phyloP scores from a whole-genome alignment of 768 basidiomycete species.

The Rhizopogon sp. region DNA sequence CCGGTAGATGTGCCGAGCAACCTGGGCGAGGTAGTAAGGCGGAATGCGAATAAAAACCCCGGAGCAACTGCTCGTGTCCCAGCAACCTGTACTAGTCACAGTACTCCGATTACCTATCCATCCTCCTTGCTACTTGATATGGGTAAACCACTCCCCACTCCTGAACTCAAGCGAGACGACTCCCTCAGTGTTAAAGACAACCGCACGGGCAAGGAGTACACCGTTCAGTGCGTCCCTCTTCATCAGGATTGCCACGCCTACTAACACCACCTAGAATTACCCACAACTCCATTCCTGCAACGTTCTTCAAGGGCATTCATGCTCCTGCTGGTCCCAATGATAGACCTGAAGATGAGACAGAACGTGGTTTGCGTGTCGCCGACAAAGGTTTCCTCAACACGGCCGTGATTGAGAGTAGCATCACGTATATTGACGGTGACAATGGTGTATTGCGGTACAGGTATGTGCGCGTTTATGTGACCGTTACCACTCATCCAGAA shows the following conservation, averaged over 20 bases:
- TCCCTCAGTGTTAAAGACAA: slow-evolving; percentile 73
- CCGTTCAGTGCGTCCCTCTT: slow-evolving; percentile 56
- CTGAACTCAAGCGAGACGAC: slow-evolving; percentile 15
- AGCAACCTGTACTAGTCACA: background rate
- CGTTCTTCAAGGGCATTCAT: slow-evolving; percentile 73
- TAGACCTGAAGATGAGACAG: slow-evolving; percentile 76
- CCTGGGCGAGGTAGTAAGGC: too few relatives aligned
- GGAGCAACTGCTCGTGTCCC: background rate
- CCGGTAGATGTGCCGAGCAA: too few relatives aligned
- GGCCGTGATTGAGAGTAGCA: slow-evolving; percentile 71
- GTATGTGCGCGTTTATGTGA: slow-evolving; percentile 27
- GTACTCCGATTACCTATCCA: too few relatives aligned
- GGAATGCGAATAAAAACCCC: too few relatives aligned
- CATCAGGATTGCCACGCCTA: background rate
- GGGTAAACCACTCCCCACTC: slow-evolving; percentile 20
- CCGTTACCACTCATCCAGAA: background rate
- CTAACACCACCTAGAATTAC: slow-evolving; percentile 47
- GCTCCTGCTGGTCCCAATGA: slow-evolving; percentile 55
- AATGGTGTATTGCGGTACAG: slow-evolving; percentile 79
- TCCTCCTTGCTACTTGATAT: slow-evolving; percentile 5
- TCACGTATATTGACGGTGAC: slow-evolving; percentile 91
- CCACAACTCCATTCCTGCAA: slow-evolving; percentile 76
- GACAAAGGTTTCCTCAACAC: slow-evolving; percentile 85
- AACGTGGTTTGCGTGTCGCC: slow-evolving; percentile 72
- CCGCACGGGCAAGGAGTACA: slow-evolving; percentile 76